Evolutionary conservation across 2,329 filamentous ascomycete species (phyloP).

Genomic region (Leptographium lundbergii): DNA sequence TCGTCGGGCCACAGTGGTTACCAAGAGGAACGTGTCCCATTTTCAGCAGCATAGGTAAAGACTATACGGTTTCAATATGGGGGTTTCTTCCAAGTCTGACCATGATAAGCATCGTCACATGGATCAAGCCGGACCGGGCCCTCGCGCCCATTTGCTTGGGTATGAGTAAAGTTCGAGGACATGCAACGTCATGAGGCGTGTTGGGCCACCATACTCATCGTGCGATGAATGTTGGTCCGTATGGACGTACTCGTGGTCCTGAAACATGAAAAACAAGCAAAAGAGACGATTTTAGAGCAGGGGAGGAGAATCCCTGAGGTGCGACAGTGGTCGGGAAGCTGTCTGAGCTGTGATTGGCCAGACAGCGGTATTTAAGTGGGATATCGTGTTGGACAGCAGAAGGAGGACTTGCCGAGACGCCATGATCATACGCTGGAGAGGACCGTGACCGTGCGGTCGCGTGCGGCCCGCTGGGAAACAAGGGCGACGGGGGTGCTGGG

Average conservation of each 20-base stretch:
- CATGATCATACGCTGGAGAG: background rate
- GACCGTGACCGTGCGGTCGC: background rate
- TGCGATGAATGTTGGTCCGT: background rate
- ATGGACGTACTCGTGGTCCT: background rate
- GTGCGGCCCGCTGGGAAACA: background rate
- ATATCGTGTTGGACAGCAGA: background rate
- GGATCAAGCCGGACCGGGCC: background rate
- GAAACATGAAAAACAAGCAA: background rate
- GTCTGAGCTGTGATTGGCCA: background rate
- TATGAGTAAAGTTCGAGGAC: background rate
- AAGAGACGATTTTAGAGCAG: background rate
- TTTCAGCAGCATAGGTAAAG: too few relatives aligned
- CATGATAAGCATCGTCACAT: background rate
- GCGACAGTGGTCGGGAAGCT: background rate
- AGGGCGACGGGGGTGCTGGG: background rate
- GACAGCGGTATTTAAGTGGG: background rate
- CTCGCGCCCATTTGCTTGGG: background rate
- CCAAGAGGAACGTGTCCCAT: too few relatives aligned
- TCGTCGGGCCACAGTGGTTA: too few relatives aligned
- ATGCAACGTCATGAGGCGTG: background rate
- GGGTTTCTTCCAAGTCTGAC: too few relatives aligned
- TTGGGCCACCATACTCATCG: background rate
- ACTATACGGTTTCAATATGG: too few relatives aligned
- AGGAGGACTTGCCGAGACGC: background rate
- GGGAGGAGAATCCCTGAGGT: background rate